phyloP scores from a whole-genome alignment of 1,139 yeast species.

The Pneumocystis murina region DNA sequence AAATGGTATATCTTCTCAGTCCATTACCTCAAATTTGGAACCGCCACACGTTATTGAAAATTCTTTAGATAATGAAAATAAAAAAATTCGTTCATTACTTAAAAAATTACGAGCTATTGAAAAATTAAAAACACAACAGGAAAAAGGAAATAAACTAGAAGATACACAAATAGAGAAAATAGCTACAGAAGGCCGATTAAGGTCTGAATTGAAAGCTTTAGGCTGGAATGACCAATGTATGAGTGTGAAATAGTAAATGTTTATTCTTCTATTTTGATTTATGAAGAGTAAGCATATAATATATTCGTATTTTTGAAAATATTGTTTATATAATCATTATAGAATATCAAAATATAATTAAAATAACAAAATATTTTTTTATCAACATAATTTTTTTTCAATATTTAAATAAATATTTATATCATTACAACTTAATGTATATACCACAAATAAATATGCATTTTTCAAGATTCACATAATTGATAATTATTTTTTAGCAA shows the following conservation, averaged over 20 bases:
- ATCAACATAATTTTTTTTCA: not conserved
- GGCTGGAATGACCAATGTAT: not conserved
- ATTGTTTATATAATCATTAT: not conserved
- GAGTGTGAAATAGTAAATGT: not conserved
- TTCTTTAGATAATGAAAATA: slow-evolving; percentile 46
- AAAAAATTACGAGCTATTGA: slow-evolving; percentile 92
- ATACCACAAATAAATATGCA: not conserved
- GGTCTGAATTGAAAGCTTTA: not conserved
- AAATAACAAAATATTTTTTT: not conserved
- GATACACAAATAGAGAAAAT: slow-evolving; percentile 87
- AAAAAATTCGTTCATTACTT: slow-evolving; percentile 75
- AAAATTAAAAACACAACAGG: slow-evolving; percentile 71
- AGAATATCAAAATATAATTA: not conserved
- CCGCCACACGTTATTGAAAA: slow-evolving; percentile 17
- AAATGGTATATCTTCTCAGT: slow-evolving; percentile 1
- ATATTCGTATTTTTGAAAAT: not conserved
- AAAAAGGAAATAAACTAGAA: slow-evolving; percentile 70
- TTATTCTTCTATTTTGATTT: not conserved
- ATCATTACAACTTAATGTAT: not conserved
- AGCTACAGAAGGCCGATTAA: slow-evolving; percentile 30
- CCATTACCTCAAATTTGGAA: slow-evolving; percentile 12
- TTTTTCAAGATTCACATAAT: not conserved
- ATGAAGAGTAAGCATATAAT: not conserved
- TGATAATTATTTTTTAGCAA: no score
- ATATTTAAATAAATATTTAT: not conserved